phyloP scores from a whole-genome alignment of 495 filamentous ascomycete genomes.

The Hypoxylon fragiforme region DNA sequence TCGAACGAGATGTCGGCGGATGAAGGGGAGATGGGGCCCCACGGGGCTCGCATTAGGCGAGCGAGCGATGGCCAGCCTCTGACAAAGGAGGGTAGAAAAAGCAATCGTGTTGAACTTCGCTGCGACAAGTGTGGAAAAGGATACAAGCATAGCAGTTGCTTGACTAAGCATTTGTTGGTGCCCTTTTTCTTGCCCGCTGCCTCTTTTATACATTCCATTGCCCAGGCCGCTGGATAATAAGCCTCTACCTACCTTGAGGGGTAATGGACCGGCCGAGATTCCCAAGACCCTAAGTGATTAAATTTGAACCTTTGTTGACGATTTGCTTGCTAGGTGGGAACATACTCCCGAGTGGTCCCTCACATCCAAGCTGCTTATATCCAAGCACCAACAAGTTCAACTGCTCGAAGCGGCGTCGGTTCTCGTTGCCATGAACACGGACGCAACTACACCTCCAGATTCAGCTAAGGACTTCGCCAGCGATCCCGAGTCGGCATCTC shows the following conservation, averaged over 20 bases:
- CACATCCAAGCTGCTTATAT: constrained; percentile 97
- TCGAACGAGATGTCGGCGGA: constrained; percentile 60
- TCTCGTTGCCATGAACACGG: constrained; percentile 83
- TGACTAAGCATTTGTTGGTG: constrained; percentile 99
- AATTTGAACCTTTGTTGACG: constrained; percentile 42
- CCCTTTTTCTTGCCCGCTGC: constrained; percentile 55
- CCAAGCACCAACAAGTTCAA: constrained; percentile 99
- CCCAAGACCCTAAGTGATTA: constrained; percentile 34
- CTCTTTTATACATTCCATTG: constrained; percentile 43
- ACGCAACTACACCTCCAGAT: constrained; percentile 58
- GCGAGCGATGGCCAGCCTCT: constrained; percentile 86
- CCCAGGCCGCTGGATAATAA: constrained; percentile 35
- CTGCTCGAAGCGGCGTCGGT: constrained; percentile 95
- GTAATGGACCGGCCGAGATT: constrained; percentile 23
- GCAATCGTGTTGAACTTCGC: constrained; percentile 78
- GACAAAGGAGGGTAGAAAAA: constrained; percentile 75
- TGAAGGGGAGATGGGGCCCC: constrained; percentile 57
- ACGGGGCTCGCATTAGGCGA: constrained; percentile 73
- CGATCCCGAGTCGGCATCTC: constrained; percentile 80
- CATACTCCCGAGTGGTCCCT: constrained; percentile 97
- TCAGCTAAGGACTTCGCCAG: constrained; percentile 67
- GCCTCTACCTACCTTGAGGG: constrained; percentile 30
- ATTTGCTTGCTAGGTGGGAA: constrained; percentile 81
- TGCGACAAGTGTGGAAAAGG: constrained; percentile 99
- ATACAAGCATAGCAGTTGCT: constrained; percentile 99